A percentile compares a stretch with the other conserved stretches of the same genome.
These are phyloP conservation scores for Magnusiomyces paraingens DNA, from an alignment of 1,139 yeast species.

Conservation along the genomic window DNA sequence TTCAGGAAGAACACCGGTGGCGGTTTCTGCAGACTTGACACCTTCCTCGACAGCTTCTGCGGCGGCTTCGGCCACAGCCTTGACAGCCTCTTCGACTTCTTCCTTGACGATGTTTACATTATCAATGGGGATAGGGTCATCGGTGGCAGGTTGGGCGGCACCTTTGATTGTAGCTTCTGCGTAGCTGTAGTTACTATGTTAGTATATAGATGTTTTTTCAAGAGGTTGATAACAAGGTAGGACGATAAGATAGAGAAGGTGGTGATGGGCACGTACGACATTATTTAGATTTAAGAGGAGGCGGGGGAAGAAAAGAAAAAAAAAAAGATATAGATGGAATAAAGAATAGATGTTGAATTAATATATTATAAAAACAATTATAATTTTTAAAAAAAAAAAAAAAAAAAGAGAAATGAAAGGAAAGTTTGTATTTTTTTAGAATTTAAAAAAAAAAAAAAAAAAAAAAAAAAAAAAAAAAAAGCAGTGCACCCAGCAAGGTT, in stretches of 20 bases:
- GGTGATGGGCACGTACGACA: neutral
- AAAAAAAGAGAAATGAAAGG: too few relatives aligned
- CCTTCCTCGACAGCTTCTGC: neutral
- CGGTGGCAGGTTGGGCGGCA: constrained; percentile 18
- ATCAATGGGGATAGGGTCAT: constrained; percentile 19
- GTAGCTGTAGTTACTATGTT: constrained; percentile 8
- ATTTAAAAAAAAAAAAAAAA: too few relatives aligned
- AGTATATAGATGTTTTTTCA: neutral
- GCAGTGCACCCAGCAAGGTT: too few relatives aligned
- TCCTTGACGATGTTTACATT: constrained; percentile 18
- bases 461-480: too few relatives aligned
- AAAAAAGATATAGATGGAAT: neutral
- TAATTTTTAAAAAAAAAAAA: too few relatives aligned
- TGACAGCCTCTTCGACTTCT: constrained; percentile 12
- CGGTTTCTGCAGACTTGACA: neutral
- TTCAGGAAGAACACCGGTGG: too few relatives aligned
- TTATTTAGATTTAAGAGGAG: neutral
- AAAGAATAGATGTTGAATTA: neutral
- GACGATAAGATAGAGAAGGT: neutral
- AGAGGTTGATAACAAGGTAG: neutral
- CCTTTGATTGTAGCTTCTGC: constrained; percentile 19
- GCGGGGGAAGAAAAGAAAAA: neutral
- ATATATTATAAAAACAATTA: too few relatives aligned
- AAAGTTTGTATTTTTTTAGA: too few relatives aligned
- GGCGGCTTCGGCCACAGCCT: neutral